Evolutionary conservation across 75 land plant species (phyloP), one percentile per base, ranked within the genome.

Genomic region (Pinus taeda): DNA sequence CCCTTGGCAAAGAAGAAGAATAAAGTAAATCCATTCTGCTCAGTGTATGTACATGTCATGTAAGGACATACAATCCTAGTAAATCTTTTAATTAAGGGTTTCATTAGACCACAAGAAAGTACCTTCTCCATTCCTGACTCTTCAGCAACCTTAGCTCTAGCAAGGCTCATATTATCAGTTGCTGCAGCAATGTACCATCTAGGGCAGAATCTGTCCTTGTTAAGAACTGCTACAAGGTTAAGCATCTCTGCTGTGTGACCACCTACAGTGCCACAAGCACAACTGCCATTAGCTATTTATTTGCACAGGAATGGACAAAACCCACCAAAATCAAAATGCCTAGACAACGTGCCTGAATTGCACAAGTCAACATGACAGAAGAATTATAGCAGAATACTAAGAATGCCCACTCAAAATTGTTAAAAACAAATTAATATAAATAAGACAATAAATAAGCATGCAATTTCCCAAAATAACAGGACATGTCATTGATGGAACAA

Each of bases 201-300:
- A 6, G 99, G 99, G 17, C 57, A 75, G 70, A 90, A 96, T 74
- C 81, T 80, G n/a, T 94, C 90, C 60, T 74, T 82, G 70, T 84
- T 81, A 62, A 96, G 84, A 39, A 86, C 88, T 2, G 76, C 74
- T 8, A 96, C 76, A 13, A 96, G 76, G 81, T 90, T 93, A 18
- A 96, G 67, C 92, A 96, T 96, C 80, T 96, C 99, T 30, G 99
- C 97, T 26, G 99, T 96, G 73, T 96, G 99, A 15, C 99, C 99
- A 1, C 99, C 99, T 96, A 78, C 21, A 20, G 69, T 33, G 42
- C 21, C 22, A 69, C 11, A 69, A 3, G 53, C 53, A 69, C 4
- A 45, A 69, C 12, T n/a, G 53, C 21, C 49, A 20, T 39, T 69
- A 69, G 53, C 49, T 42, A 24, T 20, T 45, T 18, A 39, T 20